Evolutionary conservation across 176 grass and related monocot genomes (phyloP), one percentile per base, ranked within the genome.

Genomic region (Canna indica): DNA sequence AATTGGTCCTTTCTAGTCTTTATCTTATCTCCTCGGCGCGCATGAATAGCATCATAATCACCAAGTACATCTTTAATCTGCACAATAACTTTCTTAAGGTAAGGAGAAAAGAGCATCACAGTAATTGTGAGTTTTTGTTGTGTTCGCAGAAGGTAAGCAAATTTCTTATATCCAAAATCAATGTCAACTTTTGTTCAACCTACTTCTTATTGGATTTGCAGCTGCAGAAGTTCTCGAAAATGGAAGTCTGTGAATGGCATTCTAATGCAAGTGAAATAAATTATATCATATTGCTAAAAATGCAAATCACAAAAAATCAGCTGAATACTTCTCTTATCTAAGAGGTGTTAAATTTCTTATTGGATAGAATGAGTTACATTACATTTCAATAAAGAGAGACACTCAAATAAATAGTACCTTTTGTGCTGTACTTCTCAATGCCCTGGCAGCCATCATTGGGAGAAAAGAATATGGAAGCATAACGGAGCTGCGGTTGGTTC

Each of bases 31-130:
- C 93, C 93, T 74, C 88, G 81, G 47, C 93, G 83, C 72, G 92
- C 93, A 85, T 97, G 93, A 79, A 97, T 97, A 77, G 88, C 88
- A 81, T 97, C 86, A 73, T 97, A 97, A n/a, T 97, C 88, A 69
- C 86, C 86, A 81, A 96, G 83, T 62, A 85, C 61, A 52, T 76
- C 75, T 90, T 97, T 97, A 66, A 97, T 85, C 93, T 92, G 79
- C 57, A 72, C 4, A 73, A 17, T 39, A 28, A n/a, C 74, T 13
- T 65, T 12, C 31, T 29, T 66, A n/a, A n/a, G n/a, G n/a, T n/a
- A n/a, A n/a, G n/a, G n/a, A n/a, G n/a, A n/a, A n/a, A n/a, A n/a
- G n/a, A n/a, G n/a, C n/a, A n/a, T n/a, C n/a, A n/a, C n/a, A n/a
- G n/a, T n/a, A n/a, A n/a, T 54, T 83, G 45, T 69, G 11, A 35